These are phyloP conservation scores for Eucalyptus curtisii DNA, from an alignment of 345 rosid species.

Conservation along the genomic window DNA sequence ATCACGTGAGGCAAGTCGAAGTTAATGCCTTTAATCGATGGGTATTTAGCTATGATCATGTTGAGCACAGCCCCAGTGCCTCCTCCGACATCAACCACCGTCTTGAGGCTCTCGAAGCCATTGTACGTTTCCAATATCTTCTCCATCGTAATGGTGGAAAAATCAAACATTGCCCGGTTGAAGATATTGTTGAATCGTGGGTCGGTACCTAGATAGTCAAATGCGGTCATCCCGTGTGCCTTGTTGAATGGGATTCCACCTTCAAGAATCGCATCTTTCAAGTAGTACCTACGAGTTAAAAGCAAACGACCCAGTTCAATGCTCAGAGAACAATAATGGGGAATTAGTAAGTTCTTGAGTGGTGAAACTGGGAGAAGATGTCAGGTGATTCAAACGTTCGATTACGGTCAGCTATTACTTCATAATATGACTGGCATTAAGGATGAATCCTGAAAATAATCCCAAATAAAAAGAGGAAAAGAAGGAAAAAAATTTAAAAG, in stretches of 20 bases:
- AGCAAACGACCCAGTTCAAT: background rate
- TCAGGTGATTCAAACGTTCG: background rate
- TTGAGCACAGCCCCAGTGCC: constrained; percentile 65
- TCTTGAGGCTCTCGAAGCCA: constrained; percentile 53
- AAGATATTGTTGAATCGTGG: constrained; percentile 67
- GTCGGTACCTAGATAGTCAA: constrained; percentile 71
- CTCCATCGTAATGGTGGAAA: constrained; percentile 67
- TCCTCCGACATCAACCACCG: constrained; percentile 86
- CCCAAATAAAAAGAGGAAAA: background rate
- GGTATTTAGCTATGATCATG: constrained; percentile 60
- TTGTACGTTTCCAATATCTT: constrained; percentile 56
- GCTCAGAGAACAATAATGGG: background rate
- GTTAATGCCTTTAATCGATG: constrained; percentile 68
- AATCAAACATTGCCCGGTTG: constrained; percentile 65
- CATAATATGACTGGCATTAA: background rate
- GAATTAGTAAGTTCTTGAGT: constrained; percentile 26
- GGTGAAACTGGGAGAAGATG: background rate
- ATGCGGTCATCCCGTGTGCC: constrained; percentile 66
- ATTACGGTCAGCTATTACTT: too few species aligned
- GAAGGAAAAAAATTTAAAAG: background rate
- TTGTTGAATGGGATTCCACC: constrained; percentile 81
- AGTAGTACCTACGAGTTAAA: constrained; percentile 34
- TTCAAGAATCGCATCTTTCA: constrained; percentile 73
- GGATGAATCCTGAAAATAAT: background rate
- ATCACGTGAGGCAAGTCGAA: constrained; percentile 81